A percentile compares a stretch with the other conserved stretches of the same genome.
phyloP scores from a whole-genome alignment of 805 yeast species.

The Candida xyloterini region DNA sequence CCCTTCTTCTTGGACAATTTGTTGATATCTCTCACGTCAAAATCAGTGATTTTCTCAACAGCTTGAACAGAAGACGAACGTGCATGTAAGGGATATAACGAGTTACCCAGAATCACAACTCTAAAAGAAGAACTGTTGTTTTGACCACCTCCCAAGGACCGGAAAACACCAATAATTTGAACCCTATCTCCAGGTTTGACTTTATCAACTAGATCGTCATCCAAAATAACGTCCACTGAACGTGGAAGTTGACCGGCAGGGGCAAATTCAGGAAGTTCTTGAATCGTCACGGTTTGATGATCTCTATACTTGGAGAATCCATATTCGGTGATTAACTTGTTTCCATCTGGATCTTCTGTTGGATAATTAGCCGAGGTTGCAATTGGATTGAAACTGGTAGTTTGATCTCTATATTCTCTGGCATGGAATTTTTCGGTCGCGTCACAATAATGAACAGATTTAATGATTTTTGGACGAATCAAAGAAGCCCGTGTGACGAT shows the following conservation, averaged over 20 bases:
- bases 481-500: constrained; percentile 92
- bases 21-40: constrained; percentile 84
- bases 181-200: constrained; percentile 96
- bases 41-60: constrained; percentile 74
- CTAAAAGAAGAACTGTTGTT: constrained; percentile 63
- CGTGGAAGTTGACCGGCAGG: constrained; percentile 98
- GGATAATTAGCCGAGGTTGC: constrained; percentile 86
- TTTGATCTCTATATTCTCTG: constrained; percentile 88
- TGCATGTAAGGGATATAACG: constrained; percentile 84
- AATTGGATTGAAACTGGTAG: constrained; percentile 84
- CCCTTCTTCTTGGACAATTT: constrained; percentile 65
- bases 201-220: constrained; percentile 88
- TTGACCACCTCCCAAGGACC: constrained; percentile 81
- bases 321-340: constrained; percentile 83
- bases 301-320: constrained; percentile 91
- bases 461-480: constrained; percentile 85
- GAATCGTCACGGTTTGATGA: constrained; percentile 89
- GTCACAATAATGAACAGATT: constrained; percentile 92
- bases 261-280: constrained; percentile 96
- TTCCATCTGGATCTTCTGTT: constrained; percentile 88
- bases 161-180: constrained; percentile 89
- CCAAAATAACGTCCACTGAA: constrained; percentile 86
- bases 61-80: constrained; percentile 65
- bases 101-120: constrained; percentile 83
- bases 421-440: constrained; percentile 80